Evolutionary conservation across 345 rosid species (phyloP).

Genomic region (Odontarrhena argentea): DNA sequence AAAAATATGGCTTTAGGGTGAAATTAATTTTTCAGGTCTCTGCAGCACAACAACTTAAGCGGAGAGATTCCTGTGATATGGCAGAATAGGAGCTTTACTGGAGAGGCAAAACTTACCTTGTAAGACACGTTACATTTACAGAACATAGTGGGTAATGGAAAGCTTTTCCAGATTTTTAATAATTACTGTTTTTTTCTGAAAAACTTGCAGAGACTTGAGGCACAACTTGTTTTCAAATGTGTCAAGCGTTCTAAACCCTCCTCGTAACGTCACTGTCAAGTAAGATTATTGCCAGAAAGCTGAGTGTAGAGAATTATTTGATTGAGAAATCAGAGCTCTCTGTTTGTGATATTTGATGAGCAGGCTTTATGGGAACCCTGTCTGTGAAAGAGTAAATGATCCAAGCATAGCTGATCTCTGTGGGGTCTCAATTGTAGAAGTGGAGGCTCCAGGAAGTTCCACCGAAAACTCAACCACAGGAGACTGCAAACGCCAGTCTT

Average conservation of each 20-base stretch:
- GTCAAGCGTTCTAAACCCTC: conserved; percentile 49
- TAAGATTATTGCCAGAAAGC: conserved; percentile 28
- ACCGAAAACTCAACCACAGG: conserved; percentile 21
- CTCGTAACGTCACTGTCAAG: conserved; percentile 56
- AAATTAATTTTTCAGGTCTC: conserved; percentile 43
- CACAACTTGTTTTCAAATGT: conserved; percentile 52
- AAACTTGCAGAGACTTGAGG: conserved; percentile 54
- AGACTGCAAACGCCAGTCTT: conserved; percentile 46
- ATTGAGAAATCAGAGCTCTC: not conserved
- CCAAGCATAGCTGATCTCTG: conserved; percentile 47
- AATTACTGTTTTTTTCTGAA: not conserved
- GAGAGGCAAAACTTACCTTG: conserved; percentile 40
- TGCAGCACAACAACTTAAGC: conserved; percentile 46
- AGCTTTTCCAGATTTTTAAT: no score
- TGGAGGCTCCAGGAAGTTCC: conserved; percentile 40
- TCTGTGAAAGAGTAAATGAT: conserved; percentile 48
- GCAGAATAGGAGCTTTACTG: conserved; percentile 39
- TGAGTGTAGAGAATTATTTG: not conserved
- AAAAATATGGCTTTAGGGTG: not conserved
- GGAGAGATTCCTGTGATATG: conserved; percentile 55
- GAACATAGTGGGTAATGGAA: not conserved
- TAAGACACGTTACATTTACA: conserved; percentile 32
- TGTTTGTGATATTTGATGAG: conserved; percentile 30
- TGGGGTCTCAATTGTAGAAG: conserved; percentile 29
- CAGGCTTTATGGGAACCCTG: conserved; percentile 68